Conservation (phyloP, 2,329 filamentous ascomycete species). For the Pseudofabraea citricarpa region DNA sequence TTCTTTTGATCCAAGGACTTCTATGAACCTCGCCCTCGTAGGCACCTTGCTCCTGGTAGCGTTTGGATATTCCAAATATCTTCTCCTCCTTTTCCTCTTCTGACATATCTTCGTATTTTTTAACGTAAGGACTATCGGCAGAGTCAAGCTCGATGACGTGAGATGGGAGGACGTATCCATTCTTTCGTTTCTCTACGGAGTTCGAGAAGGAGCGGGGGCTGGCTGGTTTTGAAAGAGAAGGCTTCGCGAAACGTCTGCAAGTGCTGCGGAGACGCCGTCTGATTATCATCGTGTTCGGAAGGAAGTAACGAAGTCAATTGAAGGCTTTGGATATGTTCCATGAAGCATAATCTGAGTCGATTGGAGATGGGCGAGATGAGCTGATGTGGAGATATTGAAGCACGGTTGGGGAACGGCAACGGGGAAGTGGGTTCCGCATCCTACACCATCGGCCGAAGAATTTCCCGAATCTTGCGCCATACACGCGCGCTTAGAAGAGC, state of each 20-base stretch:
- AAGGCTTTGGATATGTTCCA: too few species aligned
- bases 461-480: neutral
- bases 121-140: constrained; percentile 38
- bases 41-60: neutral
- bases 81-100: constrained; percentile 3
- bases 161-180: constrained; percentile 30
- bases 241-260: constrained; percentile 8
- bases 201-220: constrained; percentile 1
- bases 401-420: neutral
- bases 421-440: neutral
- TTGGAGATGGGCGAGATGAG: neutral
- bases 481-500: neutral
- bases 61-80: neutral
- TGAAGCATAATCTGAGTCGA: too few species aligned
- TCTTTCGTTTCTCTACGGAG: constrained; percentile 8
- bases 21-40: neutral
- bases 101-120: constrained; percentile 19
- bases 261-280: constrained; percentile 6
- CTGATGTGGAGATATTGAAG: neutral
- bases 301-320: too few species aligned
- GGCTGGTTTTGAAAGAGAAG: too few species aligned
- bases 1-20: neutral
- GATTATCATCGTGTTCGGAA: constrained; percentile 8
- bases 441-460: neutral
- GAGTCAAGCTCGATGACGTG: constrained; percentile 49